Percentiles rank a stretch among this genome's conserved stretches.
Evolutionary conservation across 805 yeast species (phyloP).

Genomic region (Ogataea siamensis): DNA sequence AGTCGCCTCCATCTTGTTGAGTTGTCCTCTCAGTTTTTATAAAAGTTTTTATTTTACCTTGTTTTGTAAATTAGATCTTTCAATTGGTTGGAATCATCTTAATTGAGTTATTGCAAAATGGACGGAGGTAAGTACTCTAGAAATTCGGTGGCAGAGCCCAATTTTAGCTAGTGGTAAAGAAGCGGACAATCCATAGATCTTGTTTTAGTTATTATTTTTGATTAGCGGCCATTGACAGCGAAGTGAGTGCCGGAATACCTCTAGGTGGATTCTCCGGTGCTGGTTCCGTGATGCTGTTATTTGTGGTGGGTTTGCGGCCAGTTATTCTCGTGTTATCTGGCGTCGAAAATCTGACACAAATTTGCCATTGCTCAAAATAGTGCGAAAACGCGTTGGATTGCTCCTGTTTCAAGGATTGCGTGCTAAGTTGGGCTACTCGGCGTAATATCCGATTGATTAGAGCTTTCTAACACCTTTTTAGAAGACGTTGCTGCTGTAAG

Average conservation of each 20-base stretch:
- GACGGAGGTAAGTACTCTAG: slow-evolving; percentile 54
- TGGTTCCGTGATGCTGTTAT: too few species aligned
- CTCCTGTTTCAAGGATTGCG: not conserved
- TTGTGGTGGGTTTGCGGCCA: too few species aligned
- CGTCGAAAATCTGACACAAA: not conserved
- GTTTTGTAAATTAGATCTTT: slow-evolving; percentile 14
- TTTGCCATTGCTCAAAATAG: not conserved
- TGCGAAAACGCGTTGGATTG: not conserved
- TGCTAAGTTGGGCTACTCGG: not conserved
- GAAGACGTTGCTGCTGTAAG: slow-evolving; percentile 51
- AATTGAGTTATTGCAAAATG: slow-evolving; percentile 38
- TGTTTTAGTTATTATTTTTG: not conserved
- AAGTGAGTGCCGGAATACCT: too few species aligned
- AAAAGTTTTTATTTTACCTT: slow-evolving; percentile 15
- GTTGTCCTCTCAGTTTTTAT: slow-evolving; percentile 24
- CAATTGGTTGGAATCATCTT: slow-evolving; percentile 18
- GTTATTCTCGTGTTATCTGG: too few species aligned
- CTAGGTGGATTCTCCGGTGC: too few species aligned
- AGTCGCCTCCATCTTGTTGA: slow-evolving; percentile 18
- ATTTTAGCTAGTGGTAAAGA: slow-evolving; percentile 12
- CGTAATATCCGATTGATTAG: not conserved
- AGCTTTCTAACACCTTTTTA: slow-evolving; percentile 35
- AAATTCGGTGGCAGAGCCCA: not conserved
- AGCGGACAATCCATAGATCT: slow-evolving; percentile 6
- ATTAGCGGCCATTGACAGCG: too few species aligned